Evolutionary conservation across 371 early-diverging fungal species (phyloP), one percentile per base, ranked within the genome.

Genomic region (Mortierella sp.): DNA sequence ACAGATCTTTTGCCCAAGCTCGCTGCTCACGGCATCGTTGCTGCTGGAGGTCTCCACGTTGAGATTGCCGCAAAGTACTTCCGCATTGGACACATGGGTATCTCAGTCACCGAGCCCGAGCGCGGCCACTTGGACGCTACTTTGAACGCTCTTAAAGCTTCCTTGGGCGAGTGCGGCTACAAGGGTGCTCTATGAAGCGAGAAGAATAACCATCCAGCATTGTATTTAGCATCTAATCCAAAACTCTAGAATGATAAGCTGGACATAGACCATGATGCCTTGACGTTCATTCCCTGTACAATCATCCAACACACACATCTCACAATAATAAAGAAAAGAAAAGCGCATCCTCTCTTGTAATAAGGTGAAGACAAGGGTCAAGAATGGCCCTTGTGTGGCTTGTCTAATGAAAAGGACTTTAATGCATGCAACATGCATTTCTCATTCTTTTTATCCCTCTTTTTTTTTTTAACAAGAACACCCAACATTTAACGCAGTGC

Each of bases 11-110:
- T 98, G 68, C 89, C 91, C 68, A 89, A 85, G 77, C 84, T 97
- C 58, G 89, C 91, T 55, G 87, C 85, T 13, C 87, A 90, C 74
- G 96, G 97, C 49, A 91, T 98, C 42, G 92, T 96, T 45, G 90
- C 97, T 62, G 97, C 99, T 53, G 99, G 97, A 74, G 99, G 99
- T 75, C 90, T 98, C 51, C 93, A 95, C 71, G 88, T 89, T n/a
- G 91, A 90, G 35, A 90, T 94, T 59, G 95, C 95, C 26, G 85
- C 92, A 61, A 91, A 94, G 83, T 98, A 98, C 87, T 97, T 98
- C 91, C 93, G 98, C 68, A 88, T 98, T 67, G 98, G 95, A 43
- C 96, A 95, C 79, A 96, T 97, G 97, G 97, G 97, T 84, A 90
- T 98, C 64, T 92, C 94, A 17, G 96, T 93, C 55, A 90, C 89